Evolutionary conservation across 495 filamentous ascomycete genomes (phyloP).

Genomic region (Trichoderma orchidacearum): DNA sequence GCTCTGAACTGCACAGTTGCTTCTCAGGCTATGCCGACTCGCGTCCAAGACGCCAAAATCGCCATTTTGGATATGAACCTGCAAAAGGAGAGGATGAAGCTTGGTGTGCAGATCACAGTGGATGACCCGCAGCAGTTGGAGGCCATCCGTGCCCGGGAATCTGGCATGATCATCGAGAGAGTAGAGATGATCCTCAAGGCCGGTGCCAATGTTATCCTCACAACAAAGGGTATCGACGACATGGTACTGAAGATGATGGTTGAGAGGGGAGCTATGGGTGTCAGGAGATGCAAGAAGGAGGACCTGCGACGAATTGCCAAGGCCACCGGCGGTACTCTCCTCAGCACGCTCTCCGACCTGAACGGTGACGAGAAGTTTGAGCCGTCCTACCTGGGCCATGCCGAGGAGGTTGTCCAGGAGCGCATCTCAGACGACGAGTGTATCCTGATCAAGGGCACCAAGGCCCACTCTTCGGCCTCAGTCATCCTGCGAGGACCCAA

Average conservation of each 20-base stretch:
- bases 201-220: slow-evolving; percentile 90
- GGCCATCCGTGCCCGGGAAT: slow-evolving; percentile 85
- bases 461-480: slow-evolving; percentile 82
- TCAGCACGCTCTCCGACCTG: slow-evolving; percentile 86
- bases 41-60: slow-evolving; percentile 88
- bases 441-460: slow-evolving; percentile 92
- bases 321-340: slow-evolving; percentile 84
- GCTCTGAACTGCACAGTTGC: slow-evolving; percentile 98
- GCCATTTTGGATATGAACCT: slow-evolving; percentile 96
- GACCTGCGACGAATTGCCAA: slow-evolving; percentile 92
- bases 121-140: slow-evolving; percentile 95
- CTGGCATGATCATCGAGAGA: slow-evolving; percentile 84
- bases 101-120: slow-evolving; percentile 95
- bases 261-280: slow-evolving; percentile 90
- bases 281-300: slow-evolving; percentile 97
- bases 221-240: slow-evolving; percentile 97
- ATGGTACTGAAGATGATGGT: slow-evolving; percentile 88
- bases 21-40: slow-evolving; percentile 94
- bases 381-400: slow-evolving; percentile 69
- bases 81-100: slow-evolving; percentile 97
- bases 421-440: slow-evolving; percentile 98
- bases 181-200: slow-evolving; percentile 97
- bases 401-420: slow-evolving; percentile 93
- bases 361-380: slow-evolving; percentile 98
- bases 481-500: slow-evolving; percentile 95